phyloP scores from a whole-genome alignment of 2,329 filamentous ascomycete species.

The Penicillium verrucosum region DNA sequence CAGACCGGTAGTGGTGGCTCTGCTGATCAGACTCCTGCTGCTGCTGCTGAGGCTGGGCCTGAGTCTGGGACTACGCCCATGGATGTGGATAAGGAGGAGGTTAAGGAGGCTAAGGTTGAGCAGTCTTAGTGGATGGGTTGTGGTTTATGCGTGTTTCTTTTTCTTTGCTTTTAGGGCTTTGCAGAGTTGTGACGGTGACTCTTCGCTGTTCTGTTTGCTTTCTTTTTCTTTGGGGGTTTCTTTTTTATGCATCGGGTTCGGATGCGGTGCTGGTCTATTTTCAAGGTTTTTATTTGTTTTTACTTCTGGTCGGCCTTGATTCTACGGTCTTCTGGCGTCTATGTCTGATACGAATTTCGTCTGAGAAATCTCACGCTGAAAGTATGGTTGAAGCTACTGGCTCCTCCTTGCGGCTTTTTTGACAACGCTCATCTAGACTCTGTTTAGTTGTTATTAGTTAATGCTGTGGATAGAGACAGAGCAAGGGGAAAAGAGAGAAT shows the following conservation, averaged over 20 bases:
- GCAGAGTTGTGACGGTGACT: not conserved
- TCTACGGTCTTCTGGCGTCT: slow-evolving; percentile 1
- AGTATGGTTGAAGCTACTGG: not conserved
- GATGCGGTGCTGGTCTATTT: slow-evolving; percentile 5
- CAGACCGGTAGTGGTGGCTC: slow-evolving; percentile 30
- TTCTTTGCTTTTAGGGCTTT: not conserved
- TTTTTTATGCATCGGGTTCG: slow-evolving; percentile 3
- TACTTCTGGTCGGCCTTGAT: not conserved
- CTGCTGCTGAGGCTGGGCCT: slow-evolving; percentile 14
- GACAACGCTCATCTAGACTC: not conserved
- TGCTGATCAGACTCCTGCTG: slow-evolving; percentile 20
- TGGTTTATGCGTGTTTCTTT: slow-evolving; percentile 6
- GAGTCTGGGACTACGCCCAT: slow-evolving; percentile 34
- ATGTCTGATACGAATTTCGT: not conserved
- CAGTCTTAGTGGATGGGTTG: slow-evolving; percentile 7
- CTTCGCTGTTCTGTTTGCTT: not conserved
- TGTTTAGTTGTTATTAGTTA: not conserved
- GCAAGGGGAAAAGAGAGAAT: not conserved
- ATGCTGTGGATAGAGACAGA: no score
- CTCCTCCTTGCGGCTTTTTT: not conserved
- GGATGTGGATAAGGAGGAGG: slow-evolving; percentile 38
- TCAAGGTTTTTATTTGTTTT: not conserved
- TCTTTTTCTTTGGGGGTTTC: not conserved
- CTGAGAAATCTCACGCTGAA: not conserved
- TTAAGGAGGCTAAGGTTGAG: slow-evolving; percentile 37